Evolutionary conservation across 192 early-diverging fungal genomes (phyloP), one percentile per base, ranked within the genome.

Genomic region (Podila epigama): DNA sequence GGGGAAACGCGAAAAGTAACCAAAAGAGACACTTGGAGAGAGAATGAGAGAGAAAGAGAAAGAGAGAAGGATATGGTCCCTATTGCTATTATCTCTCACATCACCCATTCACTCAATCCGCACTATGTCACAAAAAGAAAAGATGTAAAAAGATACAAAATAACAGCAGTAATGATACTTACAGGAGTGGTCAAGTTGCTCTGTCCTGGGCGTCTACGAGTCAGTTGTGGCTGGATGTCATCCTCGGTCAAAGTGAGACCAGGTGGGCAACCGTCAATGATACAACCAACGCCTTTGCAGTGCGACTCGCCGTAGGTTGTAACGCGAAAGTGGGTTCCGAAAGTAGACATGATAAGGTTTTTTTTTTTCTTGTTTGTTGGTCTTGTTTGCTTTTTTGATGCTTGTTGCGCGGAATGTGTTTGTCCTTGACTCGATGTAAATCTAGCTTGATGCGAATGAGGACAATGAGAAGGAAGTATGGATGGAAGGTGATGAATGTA

Each of bases 271-370:
- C 96, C 96, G 70, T 99, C 97, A 61, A 99, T 85, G 65, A 99
- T 96, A 58, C 95, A 96, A 55, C 96, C 96, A 8, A 99, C 96
- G 16, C 90, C 96, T 69, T 97, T 98, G 85, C 97, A 98, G 86
- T 99, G 97, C 35, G 96, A 97, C 83, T 99, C 97, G 65, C 97
- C 97, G 82, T 91, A 98, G 35, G 97, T 99, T 2, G 95, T 95
- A 20, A 97, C 93, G 60, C 93, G 88, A 84, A 89, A 96, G 57
- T 87, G 80, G 33, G 80, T 91, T 60, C 95, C 95, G 85, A 96
- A 96, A 12, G 90, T 89, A 64, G 90, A 92, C 95, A 94, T 95
- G 27, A 13, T 67, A 15, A 58, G 25, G 29, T 18, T 27, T 42
- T 8, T 12, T 55, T 20, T 41, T 29, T 51, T 18, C 22, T 60